Evolutionary conservation across 495 filamentous ascomycete genomes (phyloP).

Genomic region (Neurospora discreta): DNA sequence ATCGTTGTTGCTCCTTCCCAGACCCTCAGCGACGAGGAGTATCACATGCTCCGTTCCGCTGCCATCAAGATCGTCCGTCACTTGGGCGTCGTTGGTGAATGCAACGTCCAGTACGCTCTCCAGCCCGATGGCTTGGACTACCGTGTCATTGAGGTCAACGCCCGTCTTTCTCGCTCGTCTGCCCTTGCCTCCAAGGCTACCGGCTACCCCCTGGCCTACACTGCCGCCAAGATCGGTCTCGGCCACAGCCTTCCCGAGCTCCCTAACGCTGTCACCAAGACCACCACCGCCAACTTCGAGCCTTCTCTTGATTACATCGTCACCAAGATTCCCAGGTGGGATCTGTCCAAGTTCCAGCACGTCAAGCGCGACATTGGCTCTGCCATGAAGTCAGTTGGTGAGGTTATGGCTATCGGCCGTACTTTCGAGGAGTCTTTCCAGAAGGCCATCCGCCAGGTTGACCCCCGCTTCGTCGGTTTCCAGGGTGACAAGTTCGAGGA

Average conservation of each 20-base stretch:
- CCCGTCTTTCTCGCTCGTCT: slow-evolving; percentile 90
- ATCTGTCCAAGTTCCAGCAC: slow-evolving; percentile 96
- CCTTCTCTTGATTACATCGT: slow-evolving; percentile 95
- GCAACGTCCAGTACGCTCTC: slow-evolving; percentile 95
- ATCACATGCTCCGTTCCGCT: slow-evolving; percentile 95
- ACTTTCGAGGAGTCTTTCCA: slow-evolving; percentile 99
- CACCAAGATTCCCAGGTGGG: slow-evolving; percentile 97
- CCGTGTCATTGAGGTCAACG: slow-evolving; percentile 97
- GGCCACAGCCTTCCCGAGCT: slow-evolving; percentile 91
- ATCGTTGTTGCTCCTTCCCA: slow-evolving; percentile 95
- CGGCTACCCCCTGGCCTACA: slow-evolving; percentile 92
- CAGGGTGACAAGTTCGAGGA: slow-evolving; percentile 92
- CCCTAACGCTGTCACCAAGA: slow-evolving; percentile 95
- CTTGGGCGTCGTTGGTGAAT: slow-evolving; percentile 91
- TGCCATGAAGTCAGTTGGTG: slow-evolving; percentile 96
- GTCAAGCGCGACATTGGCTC: slow-evolving; percentile 95
- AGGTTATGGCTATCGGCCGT: slow-evolving; percentile 97
- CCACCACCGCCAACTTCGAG: slow-evolving; percentile 97
- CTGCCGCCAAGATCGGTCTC: slow-evolving; percentile 91
- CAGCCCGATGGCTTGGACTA: slow-evolving; percentile 93
- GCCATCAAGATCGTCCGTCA: slow-evolving; percentile 95
- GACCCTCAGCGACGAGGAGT: slow-evolving; percentile 93
- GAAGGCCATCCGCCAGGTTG: slow-evolving; percentile 94
- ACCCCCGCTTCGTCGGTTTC: slow-evolving; percentile 83
- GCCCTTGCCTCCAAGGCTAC: slow-evolving; percentile 96